phyloP scores from a whole-genome alignment of 2,329 filamentous ascomycete species.

The Hymenotorrendiella dingleyae region DNA sequence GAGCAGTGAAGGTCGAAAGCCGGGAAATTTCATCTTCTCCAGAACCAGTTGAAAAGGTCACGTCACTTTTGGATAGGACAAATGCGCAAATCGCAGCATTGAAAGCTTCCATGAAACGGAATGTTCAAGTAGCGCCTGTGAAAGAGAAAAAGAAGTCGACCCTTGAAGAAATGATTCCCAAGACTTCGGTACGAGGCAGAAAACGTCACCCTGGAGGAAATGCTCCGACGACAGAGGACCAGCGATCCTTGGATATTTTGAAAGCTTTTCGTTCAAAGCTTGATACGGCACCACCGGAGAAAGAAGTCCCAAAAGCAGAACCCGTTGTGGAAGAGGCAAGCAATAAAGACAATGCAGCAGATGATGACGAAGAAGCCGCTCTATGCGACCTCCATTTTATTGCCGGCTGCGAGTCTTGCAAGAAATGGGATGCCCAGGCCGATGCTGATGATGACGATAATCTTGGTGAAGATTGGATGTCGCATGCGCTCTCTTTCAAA shows the following conservation, averaged over 20 bases:
- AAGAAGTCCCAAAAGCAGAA: slow-evolving; percentile 27
- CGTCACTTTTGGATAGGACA: slow-evolving; percentile 54
- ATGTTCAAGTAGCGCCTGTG: slow-evolving; percentile 43
- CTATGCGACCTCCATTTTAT: slow-evolving; percentile 96
- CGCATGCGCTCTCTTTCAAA: slow-evolving; percentile 76
- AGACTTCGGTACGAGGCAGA: slow-evolving; percentile 62
- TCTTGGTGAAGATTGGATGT: slow-evolving; percentile 73
- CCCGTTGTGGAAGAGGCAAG: slow-evolving; percentile 21
- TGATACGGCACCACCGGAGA: slow-evolving; percentile 44
- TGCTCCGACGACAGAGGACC: slow-evolving; percentile 50
- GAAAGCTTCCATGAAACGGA: slow-evolving; percentile 76
- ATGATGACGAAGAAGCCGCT: slow-evolving; percentile 61
- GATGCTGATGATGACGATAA: slow-evolving; percentile 49
- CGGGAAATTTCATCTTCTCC: slow-evolving; percentile 32
- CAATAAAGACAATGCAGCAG: slow-evolving; percentile 26
- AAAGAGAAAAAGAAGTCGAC: slow-evolving; percentile 59
- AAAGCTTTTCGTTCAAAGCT: slow-evolving; percentile 76
- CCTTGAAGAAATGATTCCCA: slow-evolving; percentile 68
- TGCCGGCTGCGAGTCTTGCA: slow-evolving; percentile 87
- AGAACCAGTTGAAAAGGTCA: slow-evolving; percentile 33
- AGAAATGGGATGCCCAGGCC: slow-evolving; percentile 61
- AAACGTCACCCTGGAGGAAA: slow-evolving; percentile 59
- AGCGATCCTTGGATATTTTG: slow-evolving; percentile 63
- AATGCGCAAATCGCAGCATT: slow-evolving; percentile 77
- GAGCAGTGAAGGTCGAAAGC: slow-evolving; percentile 30